Conservation (phyloP, 495 filamentous ascomycete species). For the Hypomontagnella monticulosa region DNA sequence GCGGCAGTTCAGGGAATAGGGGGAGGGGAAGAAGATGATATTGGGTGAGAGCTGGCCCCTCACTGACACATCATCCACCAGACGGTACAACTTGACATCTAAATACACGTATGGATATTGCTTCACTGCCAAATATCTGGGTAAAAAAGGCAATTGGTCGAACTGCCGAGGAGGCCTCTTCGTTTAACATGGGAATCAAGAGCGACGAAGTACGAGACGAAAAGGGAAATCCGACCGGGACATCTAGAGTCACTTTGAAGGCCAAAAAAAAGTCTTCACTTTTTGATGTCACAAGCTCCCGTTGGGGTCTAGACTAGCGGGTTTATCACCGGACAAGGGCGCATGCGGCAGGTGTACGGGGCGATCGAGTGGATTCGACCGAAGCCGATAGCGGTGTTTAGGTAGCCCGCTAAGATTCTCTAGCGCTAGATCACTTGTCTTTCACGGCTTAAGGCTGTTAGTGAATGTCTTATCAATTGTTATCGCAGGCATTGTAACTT, state of each 20-base stretch:
- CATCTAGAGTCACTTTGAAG: conserved; percentile 20
- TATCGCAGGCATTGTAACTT: conserved; percentile 13
- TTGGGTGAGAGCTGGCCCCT: conserved; percentile 3
- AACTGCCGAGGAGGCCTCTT: not conserved
- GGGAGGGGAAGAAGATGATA: not conserved
- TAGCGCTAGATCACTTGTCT: not conserved
- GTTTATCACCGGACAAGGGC: too few species aligned
- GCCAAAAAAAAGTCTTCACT: conserved; percentile 30
- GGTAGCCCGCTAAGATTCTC: conserved; percentile 9
- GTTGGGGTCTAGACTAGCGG: conserved; percentile 12
- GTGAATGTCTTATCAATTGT: conserved; percentile 26
- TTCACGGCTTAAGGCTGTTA: conserved; percentile 19
- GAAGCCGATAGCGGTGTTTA: conserved; percentile 35
- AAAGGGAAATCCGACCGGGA: conserved; percentile 35
- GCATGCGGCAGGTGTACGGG: conserved; percentile 19
- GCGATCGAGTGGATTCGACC: not conserved
- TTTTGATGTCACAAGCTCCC: conserved; percentile 34
- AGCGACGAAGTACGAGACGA: conserved; percentile 20
- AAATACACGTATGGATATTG: too few species aligned
- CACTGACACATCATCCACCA: not conserved
- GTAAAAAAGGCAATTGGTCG: conserved; percentile 2
- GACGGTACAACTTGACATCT: not conserved
- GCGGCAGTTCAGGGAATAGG: conserved; percentile 6
- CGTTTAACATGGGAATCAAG: conserved; percentile 3
- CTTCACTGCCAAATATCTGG: not conserved